Evolutionary conservation across 768 basidiomycete species (phyloP).

Genomic region (Boletus bicolor): DNA sequence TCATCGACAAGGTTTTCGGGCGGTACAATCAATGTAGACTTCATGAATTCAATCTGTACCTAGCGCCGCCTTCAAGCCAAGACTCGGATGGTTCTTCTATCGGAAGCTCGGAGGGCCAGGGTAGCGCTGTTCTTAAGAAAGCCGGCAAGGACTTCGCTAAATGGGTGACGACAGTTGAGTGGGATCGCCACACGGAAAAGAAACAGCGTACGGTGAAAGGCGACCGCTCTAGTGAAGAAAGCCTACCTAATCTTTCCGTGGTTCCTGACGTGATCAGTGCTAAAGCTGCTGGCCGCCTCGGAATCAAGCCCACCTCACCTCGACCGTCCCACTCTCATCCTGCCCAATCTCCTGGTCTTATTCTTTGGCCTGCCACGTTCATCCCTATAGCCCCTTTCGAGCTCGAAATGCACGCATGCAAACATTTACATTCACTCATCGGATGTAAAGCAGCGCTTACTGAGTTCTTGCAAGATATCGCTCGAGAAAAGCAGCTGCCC

Average conservation of each 20-base stretch:
- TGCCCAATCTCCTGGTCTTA: constrained; percentile 59
- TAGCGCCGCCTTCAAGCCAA: constrained; percentile 45
- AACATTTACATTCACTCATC: constrained; percentile 61
- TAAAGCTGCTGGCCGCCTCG: constrained; percentile 40
- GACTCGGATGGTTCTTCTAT: constrained; percentile 19
- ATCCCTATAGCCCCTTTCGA: constrained; percentile 55
- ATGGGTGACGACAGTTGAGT: constrained; percentile 37
- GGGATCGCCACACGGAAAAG: constrained; percentile 32
- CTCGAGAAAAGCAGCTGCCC: constrained; percentile 20
- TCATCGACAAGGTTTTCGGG: constrained; percentile 52
- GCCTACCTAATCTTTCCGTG: constrained; percentile 14
- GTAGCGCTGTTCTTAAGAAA: constrained; percentile 25
- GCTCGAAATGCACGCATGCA: constrained; percentile 74
- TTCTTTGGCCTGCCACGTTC: constrained; percentile 58
- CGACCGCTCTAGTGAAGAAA: constrained; percentile 29
- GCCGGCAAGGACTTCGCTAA: constrained; percentile 32
- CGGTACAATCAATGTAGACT: constrained; percentile 41
- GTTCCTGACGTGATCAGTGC: constrained; percentile 31
- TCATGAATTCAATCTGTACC: constrained; percentile 49
- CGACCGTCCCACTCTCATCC: constrained; percentile 25
- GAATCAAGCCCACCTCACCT: constrained; percentile 23
- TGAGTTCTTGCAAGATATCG: constrained; percentile 43
- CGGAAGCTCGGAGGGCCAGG: constrained; percentile 27
- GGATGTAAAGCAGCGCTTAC: constrained; percentile 57
- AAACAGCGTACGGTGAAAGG: constrained; percentile 18